Evolutionary conservation across 768 basidiomycete species (phyloP).

Genomic region (Saitozyma sp.): DNA sequence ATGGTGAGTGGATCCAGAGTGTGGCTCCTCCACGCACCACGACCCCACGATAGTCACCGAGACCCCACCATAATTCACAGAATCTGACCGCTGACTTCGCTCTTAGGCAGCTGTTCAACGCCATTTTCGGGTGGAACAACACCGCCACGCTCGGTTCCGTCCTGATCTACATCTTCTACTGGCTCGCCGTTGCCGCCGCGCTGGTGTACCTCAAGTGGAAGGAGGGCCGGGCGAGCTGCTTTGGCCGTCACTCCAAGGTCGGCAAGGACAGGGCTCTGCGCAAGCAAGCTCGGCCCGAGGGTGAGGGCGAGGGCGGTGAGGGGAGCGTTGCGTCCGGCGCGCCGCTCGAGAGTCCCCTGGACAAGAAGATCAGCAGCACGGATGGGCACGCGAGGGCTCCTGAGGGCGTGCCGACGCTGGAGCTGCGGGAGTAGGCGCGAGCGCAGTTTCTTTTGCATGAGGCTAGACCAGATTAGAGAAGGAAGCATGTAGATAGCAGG

Average conservation of each 20-base stretch:
- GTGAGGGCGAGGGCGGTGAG: not conserved
- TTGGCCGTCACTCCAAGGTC: not conserved
- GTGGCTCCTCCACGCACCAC: not conserved
- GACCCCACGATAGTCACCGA: not conserved
- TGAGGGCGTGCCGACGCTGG: no score
- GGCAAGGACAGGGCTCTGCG: not conserved
- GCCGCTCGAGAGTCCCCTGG: not conserved
- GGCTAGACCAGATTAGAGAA: no score
- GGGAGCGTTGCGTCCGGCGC: not conserved
- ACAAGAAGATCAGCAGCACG: not conserved
- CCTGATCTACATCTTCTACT: constrained; percentile 87
- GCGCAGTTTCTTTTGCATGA: no score
- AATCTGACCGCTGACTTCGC: not conserved
- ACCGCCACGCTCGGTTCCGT: constrained; percentile 77
- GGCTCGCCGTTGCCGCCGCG: constrained; percentile 73
- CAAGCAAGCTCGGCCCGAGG: not conserved
- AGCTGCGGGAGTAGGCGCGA: no score
- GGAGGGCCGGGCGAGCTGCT: constrained; percentile 48
- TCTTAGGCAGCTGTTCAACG: constrained; percentile 64
- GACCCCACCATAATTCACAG: not conserved
- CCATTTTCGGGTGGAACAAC: constrained; percentile 74
- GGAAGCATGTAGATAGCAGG: no score
- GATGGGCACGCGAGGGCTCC: no score
- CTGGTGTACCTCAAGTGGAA: constrained; percentile 61
- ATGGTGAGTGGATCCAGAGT: not conserved